phyloP scores from a whole-genome alignment of 176 grass and related monocot genomes.

The Dendrocalamus sinicus region DNA sequence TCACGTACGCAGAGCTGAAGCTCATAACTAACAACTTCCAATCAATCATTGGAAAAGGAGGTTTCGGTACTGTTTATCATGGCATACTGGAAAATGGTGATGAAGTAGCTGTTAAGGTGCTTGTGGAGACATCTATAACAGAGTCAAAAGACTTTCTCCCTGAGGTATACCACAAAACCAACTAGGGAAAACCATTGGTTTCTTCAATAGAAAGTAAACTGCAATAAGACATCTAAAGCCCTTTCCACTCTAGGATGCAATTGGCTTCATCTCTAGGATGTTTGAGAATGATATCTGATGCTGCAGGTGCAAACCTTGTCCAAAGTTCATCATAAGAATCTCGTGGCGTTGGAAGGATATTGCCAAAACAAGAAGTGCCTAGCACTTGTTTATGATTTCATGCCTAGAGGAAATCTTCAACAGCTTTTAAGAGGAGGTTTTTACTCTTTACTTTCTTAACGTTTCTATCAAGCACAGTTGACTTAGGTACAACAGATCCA shows the following conservation, averaged over 20 bases:
- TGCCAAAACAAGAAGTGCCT: slow-evolving; percentile 53
- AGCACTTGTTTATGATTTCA: slow-evolving; percentile 52
- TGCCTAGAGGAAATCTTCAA: slow-evolving; percentile 57
- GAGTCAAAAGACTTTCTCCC: slow-evolving; percentile 48
- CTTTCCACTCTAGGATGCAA: neutral
- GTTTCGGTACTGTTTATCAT: slow-evolving; percentile 56
- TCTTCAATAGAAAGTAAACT: neutral
- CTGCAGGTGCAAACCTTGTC: slow-evolving; percentile 40
- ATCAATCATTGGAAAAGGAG: slow-evolving; percentile 48
- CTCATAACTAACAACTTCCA: slow-evolving; percentile 45
- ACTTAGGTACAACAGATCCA: neutral
- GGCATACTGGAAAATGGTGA: slow-evolving; percentile 45
- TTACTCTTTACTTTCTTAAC: neutral
- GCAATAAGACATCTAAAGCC: neutral
- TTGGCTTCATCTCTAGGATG: neutral
- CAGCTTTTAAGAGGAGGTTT: slow-evolving; percentile 50
- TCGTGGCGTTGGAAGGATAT: slow-evolving; percentile 52
- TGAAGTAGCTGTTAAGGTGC: slow-evolving; percentile 54
- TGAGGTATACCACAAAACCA: slow-evolving; percentile 39
- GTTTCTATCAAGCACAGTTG: slow-evolving; percentile 9
- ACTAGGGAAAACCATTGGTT: neutral
- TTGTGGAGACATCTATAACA: slow-evolving; percentile 35
- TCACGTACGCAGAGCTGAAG: slow-evolving; percentile 49
- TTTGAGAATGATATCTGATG: slow-evolving; percentile 1
- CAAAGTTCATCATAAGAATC: slow-evolving; percentile 56